phyloP scores from a whole-genome alignment of 306 rosid genomes.

The Adenanthera pavonina region DNA sequence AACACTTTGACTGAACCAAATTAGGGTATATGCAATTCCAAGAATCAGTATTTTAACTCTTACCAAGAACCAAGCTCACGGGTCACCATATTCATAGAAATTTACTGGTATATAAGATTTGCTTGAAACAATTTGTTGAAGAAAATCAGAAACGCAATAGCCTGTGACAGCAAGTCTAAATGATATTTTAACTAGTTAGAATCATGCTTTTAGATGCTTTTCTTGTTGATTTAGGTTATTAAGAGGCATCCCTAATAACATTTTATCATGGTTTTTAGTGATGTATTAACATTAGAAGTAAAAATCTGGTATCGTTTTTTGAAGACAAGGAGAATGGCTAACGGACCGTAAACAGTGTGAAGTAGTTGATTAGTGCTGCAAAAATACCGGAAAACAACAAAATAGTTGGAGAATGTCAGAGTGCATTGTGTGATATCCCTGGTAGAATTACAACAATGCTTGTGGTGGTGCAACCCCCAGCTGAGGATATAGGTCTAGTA shows the following conservation, averaged over 20 bases:
- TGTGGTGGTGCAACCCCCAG: conserved; percentile 76
- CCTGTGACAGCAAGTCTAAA: not conserved
- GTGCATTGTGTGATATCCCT: conserved; percentile 77
- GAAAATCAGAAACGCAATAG: not conserved
- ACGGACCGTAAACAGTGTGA: conserved; percentile 83
- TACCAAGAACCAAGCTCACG: conserved; percentile 9
- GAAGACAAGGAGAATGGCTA: conserved; percentile 85
- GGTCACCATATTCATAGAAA: not conserved
- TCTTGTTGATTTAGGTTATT: not conserved
- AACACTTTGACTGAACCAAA: too few species aligned
- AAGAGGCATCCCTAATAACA: not conserved
- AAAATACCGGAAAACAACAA: conserved; percentile 77
- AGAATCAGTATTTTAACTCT: not conserved
- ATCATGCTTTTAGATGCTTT: conserved; percentile 27
- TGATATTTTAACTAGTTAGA: not conserved
- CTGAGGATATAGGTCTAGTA: conserved; percentile 67
- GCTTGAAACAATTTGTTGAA: conserved; percentile 6
- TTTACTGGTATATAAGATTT: conserved; percentile 14
- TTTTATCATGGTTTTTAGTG: conserved; percentile 1
- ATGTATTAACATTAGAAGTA: not conserved
- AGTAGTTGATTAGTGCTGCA: conserved; percentile 88
- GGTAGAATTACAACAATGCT: conserved; percentile 91
- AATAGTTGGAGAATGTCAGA: conserved; percentile 84
- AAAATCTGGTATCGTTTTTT: conserved; percentile 36
- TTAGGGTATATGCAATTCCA: too few species aligned